Evolutionary conservation across 768 basidiomycete genomes (phyloP).

Genomic region (Daedaleopsis sinensis): DNA sequence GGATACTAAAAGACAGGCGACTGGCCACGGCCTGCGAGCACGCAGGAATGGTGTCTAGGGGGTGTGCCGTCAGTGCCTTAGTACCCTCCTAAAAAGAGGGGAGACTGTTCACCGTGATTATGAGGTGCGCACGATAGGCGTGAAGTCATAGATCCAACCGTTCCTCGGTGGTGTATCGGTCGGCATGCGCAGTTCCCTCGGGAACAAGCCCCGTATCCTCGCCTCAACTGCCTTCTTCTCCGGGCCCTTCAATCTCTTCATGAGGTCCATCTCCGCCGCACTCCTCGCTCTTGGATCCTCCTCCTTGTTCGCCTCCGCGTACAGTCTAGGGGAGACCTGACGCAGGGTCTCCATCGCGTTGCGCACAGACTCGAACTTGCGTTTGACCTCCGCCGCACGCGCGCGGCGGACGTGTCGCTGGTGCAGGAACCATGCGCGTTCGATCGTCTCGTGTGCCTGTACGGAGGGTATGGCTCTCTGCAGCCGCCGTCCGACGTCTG

Average conservation of each 20-base stretch:
- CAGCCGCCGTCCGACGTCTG: slow-evolving; percentile 74
- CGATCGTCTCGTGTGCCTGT: slow-evolving; percentile 91
- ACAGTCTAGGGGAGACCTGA: slow-evolving; percentile 55
- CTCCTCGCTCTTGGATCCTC: slow-evolving; percentile 75
- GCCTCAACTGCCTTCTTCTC: slow-evolving; percentile 77
- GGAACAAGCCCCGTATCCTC: slow-evolving; percentile 80
- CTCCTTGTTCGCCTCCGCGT: slow-evolving; percentile 70
- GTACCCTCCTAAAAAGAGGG: neutral
- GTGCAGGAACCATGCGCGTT: slow-evolving; percentile 87
- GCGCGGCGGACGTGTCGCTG: slow-evolving; percentile 72
- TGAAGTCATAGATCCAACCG: slow-evolving; percentile 92
- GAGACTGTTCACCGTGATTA: slow-evolving; percentile 8
- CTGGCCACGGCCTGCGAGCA: neutral
- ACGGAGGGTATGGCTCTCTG: slow-evolving; percentile 84
- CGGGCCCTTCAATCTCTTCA: slow-evolving; percentile 63
- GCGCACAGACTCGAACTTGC: slow-evolving; percentile 83
- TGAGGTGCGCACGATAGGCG: slow-evolving; percentile 38
- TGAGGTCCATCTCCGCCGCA: slow-evolving; percentile 54
- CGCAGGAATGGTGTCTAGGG: neutral
- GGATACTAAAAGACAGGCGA: neutral
- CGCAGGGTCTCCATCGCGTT: slow-evolving; percentile 84
- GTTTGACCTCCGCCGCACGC: slow-evolving; percentile 65
- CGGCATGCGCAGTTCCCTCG: slow-evolving; percentile 84
- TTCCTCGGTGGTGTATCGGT: slow-evolving; percentile 80
- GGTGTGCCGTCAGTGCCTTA: neutral